Evolutionary conservation across 768 basidiomycete species (phyloP).

Genomic region (Boletus vinaceobasis): DNA sequence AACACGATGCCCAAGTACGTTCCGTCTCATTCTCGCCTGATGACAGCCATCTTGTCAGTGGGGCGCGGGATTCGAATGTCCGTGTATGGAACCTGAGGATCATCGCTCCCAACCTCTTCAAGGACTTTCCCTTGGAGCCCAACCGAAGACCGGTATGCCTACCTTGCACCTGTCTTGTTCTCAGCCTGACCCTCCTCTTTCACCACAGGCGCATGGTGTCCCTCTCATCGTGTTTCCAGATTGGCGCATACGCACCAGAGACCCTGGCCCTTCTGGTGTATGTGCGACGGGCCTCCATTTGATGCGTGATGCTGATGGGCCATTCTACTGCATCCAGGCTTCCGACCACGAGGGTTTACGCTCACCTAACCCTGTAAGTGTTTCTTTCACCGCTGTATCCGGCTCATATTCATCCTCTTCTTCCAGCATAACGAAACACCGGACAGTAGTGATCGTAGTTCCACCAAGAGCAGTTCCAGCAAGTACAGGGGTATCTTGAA

Average conservation of each 20-base stretch:
- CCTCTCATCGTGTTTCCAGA: neutral
- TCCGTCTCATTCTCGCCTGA: constrained; percentile 18
- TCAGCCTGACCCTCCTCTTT: neutral
- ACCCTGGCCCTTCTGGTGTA: neutral
- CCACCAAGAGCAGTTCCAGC: neutral
- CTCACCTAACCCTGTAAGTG: neutral
- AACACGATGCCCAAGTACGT: constrained; percentile 6
- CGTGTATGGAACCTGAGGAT: constrained; percentile 16
- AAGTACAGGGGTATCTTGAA: neutral
- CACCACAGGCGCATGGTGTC: neutral
- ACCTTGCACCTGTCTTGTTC: too few relatives aligned
- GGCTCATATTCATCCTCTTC: neutral
- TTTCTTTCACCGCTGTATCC: neutral
- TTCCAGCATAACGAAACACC: neutral
- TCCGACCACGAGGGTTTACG: neutral
- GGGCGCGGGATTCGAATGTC: constrained; percentile 11
- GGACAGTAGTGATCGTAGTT: neutral
- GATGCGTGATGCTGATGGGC: neutral
- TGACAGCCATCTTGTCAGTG: constrained; percentile 14
- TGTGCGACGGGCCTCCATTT: neutral
- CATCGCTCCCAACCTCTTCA: constrained; percentile 14
- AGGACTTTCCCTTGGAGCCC: constrained; percentile 8
- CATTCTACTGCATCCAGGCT: neutral
- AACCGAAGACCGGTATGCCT: constrained; percentile 13
- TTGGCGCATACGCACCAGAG: neutral